phyloP scores from a whole-genome alignment of 2,329 filamentous ascomycete genomes.

The Fusarium sp. region DNA sequence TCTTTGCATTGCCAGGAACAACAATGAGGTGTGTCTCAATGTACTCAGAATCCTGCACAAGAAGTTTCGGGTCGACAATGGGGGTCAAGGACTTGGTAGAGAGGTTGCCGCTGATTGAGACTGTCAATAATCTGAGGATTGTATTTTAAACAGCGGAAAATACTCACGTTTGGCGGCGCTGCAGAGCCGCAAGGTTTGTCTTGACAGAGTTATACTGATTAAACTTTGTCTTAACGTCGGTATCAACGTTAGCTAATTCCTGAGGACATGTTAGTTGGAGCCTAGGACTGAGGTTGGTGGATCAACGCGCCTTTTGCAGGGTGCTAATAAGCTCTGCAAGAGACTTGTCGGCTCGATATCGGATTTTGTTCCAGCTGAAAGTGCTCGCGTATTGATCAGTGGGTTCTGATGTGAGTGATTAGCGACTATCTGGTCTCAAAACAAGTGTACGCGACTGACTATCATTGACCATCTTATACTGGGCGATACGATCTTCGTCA shows the following conservation, averaged over 20 bases:
- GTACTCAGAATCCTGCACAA: conserved; percentile 93
- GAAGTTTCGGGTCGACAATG: conserved; percentile 79
- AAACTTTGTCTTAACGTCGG: conserved; percentile 93
- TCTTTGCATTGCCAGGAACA: conserved; percentile 79
- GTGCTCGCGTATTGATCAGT: conserved; percentile 89
- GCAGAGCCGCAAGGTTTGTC: conserved; percentile 79
- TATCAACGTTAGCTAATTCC: conserved; percentile 92
- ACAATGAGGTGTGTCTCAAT: conserved; percentile 94
- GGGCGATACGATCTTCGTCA: conserved; percentile 80
- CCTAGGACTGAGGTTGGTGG: neutral
- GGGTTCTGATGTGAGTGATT: conserved; percentile 70
- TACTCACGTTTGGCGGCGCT: conserved; percentile 85
- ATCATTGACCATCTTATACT: conserved; percentile 94
- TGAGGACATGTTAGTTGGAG: conserved; percentile 46
- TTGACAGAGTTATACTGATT: conserved; percentile 94
- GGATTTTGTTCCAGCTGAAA: conserved; percentile 97
- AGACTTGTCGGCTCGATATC: conserved; percentile 92
- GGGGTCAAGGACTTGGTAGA: conserved; percentile 92
- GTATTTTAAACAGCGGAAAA: neutral
- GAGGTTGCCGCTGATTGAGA: conserved; percentile 77
- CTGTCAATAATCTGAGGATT: neutral
- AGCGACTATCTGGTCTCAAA: conserved; percentile 22
- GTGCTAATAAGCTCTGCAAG: conserved; percentile 86
- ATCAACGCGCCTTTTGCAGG: conserved; percentile 76
- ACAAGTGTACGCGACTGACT: conserved; percentile 63